Base-by-base conservation (phyloP, 2,329 filamentous ascomycete species). In the Ophiostoma sp. region DNA sequence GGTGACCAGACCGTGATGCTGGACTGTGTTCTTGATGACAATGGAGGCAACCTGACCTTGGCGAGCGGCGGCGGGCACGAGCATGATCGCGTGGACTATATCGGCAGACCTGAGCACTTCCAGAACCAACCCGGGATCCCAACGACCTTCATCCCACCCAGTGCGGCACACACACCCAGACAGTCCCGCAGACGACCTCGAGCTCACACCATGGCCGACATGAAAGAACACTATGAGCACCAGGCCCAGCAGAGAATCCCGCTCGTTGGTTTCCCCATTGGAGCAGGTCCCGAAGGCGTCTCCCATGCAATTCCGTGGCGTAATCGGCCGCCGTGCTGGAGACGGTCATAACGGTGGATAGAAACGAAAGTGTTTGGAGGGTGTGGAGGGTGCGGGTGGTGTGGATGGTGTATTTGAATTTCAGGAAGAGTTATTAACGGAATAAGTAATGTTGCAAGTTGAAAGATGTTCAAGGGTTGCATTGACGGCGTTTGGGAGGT, bases 261-360 rank as follows among this genome's bases (percentile, higher is more conserved):
- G 0, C 75, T 83, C 33, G 80, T 79, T 7, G 83, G 82, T 1
- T 78, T 84, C 1, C 83, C 83, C 25, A 77, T 84, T 22, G 83
- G 83, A 31, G 83, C 83, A 25, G 83, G 83, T 0, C 83, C 83
- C 8, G 83, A 85, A 76, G 74, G 71, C 4, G 71, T 64, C 2
- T 55, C 70, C 22, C 76, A 77, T 25, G 69, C 72, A 9, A 15
- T 39, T 9, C 66, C 73, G 0, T 77, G 74, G 72, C 66, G 52
- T 5, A 45, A 63, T 3, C 28, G 22, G 5, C 73, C 73, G 4
- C 36, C 63, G 1, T 75, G 75, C 66, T 72, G 71, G 72, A 33
- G n/a, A 28, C 25, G 25, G 4, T 39, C 42, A 9, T 59, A 33
- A 69, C 25, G 22, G 25, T 22, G 52, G 8, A 11, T 8, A 64